Evolutionary conservation across 1,139 yeast genomes (phyloP).

Genomic region (Pneumocystis jirovecii): DNA sequence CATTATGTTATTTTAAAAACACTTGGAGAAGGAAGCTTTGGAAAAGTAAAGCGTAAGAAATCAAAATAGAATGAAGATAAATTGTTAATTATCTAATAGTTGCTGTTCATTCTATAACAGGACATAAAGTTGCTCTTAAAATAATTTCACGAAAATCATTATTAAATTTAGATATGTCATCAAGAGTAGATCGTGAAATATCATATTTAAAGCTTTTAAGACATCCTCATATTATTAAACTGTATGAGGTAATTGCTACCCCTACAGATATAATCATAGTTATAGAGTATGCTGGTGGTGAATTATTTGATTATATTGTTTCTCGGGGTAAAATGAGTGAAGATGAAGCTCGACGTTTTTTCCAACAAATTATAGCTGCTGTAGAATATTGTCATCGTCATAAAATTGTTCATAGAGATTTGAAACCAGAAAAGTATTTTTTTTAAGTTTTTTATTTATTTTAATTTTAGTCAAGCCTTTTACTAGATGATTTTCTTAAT

Average conservation of each 20-base stretch:
- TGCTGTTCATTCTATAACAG: constrained; percentile 85
- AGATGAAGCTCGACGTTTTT: constrained; percentile 82
- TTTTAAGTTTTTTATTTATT: background rate
- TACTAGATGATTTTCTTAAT: constrained; percentile 34
- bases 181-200: constrained; percentile 87
- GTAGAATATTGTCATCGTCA: constrained; percentile 54
- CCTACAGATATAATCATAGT: constrained; percentile 97
- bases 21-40: constrained; percentile 93
- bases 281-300: constrained; percentile 92
- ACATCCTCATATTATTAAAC: constrained; percentile 92
- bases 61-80: background rate
- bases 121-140: constrained; percentile 85
- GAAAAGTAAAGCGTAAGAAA: constrained; percentile 56
- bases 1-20: constrained; percentile 90
- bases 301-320: constrained; percentile 87
- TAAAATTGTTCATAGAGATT: constrained; percentile 71
- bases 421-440: constrained; percentile 87
- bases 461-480: constrained; percentile 27
- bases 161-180: constrained; percentile 96
- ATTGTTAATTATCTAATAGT: constrained; percentile 20
- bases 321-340: constrained; percentile 89
- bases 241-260: constrained; percentile 90
- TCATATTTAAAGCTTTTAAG: constrained; percentile 74
- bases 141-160: constrained; percentile 86
- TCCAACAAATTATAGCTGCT: constrained; percentile 78